phyloP scores from a whole-genome alignment of 305 asterid species.

The Fraxinus paxiana region DNA sequence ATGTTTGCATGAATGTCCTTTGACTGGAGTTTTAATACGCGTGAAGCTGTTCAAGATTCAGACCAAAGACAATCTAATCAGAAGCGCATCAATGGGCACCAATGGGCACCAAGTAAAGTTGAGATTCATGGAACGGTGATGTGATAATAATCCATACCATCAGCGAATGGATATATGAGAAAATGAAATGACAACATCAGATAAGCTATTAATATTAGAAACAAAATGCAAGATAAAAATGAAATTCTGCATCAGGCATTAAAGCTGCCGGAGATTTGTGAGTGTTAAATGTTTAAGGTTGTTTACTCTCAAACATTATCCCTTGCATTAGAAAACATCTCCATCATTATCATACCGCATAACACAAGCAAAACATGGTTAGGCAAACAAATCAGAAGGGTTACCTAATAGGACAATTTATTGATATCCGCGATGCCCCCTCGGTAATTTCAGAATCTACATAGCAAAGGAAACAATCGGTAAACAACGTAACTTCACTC shows the following conservation, averaged over 20 bases:
- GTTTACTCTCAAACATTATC: neutral
- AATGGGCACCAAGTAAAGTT: neutral
- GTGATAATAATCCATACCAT: neutral
- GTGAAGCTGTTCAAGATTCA: neutral
- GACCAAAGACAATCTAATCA: neutral
- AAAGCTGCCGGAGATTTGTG: neutral
- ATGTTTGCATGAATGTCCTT: constrained; percentile 2
- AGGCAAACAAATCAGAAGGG: neutral
- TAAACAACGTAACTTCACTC: neutral
- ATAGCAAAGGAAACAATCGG: neutral
- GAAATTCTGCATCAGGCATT: neutral
- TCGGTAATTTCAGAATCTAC: constrained; percentile 1
- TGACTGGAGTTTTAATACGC: constrained; percentile 4
- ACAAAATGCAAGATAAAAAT: neutral
- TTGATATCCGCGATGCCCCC: neutral
- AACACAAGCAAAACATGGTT: neutral
- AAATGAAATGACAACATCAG: neutral
- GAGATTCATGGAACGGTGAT: neutral
- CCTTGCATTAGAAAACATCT: neutral
- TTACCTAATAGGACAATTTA: constrained; percentile 4
- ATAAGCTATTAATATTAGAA: neutral
- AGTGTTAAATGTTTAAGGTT: neutral
- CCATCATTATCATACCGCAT: neutral
- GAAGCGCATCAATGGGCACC: neutral
- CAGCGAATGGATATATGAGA: neutral